phyloP scores from a whole-genome alignment of 2,329 filamentous ascomycete genomes.

The Beauveria rudraprayagi region DNA sequence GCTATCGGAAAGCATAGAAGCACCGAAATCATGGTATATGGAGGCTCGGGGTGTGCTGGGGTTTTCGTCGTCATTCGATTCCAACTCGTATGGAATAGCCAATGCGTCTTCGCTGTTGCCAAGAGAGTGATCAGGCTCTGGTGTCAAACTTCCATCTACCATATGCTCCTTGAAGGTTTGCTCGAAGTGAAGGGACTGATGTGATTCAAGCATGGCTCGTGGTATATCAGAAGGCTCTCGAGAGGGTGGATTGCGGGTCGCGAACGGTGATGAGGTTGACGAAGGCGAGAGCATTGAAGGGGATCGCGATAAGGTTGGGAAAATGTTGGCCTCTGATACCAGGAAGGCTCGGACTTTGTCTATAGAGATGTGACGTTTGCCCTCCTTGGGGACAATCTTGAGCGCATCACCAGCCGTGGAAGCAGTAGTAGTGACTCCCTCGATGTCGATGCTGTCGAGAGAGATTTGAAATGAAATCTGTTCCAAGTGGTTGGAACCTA shows the following conservation, averaged over 20 bases:
- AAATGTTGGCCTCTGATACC: slow-evolving; percentile 60
- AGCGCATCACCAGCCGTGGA: slow-evolving; percentile 24
- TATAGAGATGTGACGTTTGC: slow-evolving; percentile 58
- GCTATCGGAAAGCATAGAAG: slow-evolving; percentile 6
- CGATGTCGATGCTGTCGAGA: slow-evolving; percentile 56
- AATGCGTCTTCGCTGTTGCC: slow-evolving; percentile 48
- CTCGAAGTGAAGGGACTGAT: slow-evolving; percentile 7
- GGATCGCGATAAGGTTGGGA: slow-evolving; percentile 50
- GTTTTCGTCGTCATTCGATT: slow-evolving; percentile 29
- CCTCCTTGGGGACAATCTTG: slow-evolving; percentile 43
- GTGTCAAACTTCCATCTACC: slow-evolving; percentile 15
- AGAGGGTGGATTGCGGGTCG: slow-evolving; percentile 29
- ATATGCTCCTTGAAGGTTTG: slow-evolving; percentile 17
- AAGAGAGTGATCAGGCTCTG: slow-evolving; percentile 22
- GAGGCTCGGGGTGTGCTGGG: slow-evolving; percentile 48
- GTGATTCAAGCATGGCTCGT: slow-evolving; percentile 19
- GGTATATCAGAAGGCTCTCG: slow-evolving; percentile 17
- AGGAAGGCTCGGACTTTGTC: slow-evolving; percentile 55
- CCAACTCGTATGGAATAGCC: slow-evolving; percentile 47
- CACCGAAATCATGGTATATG: slow-evolving; percentile 30
- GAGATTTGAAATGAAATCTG: slow-evolving; percentile 57
- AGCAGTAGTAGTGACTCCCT: slow-evolving; percentile 49
- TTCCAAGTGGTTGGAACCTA: slow-evolving; percentile 38
- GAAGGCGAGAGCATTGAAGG: slow-evolving; percentile 41
- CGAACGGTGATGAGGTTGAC: slow-evolving; percentile 43